These are phyloP conservation scores for Neonectria hederae DNA, from an alignment of 2,329 filamentous ascomycete species.

Conservation along the genomic window DNA sequence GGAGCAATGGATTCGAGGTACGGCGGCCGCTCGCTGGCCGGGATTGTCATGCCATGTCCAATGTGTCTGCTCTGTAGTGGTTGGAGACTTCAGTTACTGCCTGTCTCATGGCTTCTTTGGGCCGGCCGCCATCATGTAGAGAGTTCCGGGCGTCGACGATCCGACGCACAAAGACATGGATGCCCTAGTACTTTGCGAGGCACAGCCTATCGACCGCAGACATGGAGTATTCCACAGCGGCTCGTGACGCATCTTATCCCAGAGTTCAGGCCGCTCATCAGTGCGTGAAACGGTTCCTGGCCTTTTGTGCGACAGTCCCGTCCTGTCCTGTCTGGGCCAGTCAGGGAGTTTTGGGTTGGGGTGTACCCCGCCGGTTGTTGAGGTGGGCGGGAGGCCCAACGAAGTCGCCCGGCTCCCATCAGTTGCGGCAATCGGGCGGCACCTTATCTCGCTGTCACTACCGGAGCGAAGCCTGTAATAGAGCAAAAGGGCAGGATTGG, in stretches of 20 bases:
- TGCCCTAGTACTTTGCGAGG: neutral
- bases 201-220: neutral
- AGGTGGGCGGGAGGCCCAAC: neutral
- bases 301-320: neutral
- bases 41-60: neutral
- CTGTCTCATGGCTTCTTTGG: neutral
- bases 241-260: neutral
- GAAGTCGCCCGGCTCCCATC: too few species aligned
- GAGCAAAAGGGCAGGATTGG: too few species aligned
- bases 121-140: neutral
- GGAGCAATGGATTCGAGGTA: neutral
- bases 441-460: neutral
- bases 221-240: neutral
- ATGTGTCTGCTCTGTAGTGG: neutral
- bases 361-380: neutral
- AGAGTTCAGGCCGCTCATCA: too few species aligned
- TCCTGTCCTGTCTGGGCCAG: too few species aligned
- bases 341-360: neutral
- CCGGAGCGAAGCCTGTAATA: neutral
- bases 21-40: neutral
- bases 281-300: neutral
- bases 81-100: neutral
- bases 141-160: neutral
- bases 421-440: neutral
- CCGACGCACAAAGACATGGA: neutral